Evolutionary conservation across 176 grass and related monocot species (phyloP), one percentile per base, ranked within the genome.

Genomic region (Ensete glaucum): DNA sequence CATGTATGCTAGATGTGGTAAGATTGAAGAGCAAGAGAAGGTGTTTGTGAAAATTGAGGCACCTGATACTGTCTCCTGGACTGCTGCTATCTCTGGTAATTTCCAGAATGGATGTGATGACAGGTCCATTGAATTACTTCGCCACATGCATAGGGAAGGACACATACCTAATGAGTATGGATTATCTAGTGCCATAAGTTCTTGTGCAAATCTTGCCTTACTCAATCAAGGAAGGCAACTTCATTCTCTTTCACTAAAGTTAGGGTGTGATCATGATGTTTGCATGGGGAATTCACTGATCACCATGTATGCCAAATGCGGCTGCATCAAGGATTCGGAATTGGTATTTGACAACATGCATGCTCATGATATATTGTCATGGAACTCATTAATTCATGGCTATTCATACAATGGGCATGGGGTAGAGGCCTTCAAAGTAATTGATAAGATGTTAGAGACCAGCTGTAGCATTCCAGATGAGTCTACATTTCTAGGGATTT

Each of bases 321-420:
- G 89, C 59, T 76, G 84, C 56, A 87, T 89, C 14, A 15, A 62
- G 25, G 83, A 86, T 5, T 87, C 87, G 17, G 81, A 69, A 58
- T 56, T 82, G 14, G 58, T 53, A 25, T 96, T 96, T 16, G 73
- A 92, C 53, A 16, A 25, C 52, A 89, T 92, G 89, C 50, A 56
- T 27, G 21, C 54, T 53, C 78, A 74, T 21, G 89, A 89, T 51
- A 29, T 27, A 22, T 79, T 81, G 14, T 96, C 92, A 50, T 92
- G 92, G 92, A 96, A 92, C 77, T 89, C 85, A 0, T 54, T 96
- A 76, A 90, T 96, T 76, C 81, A 88, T 27, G 92, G 87, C 17
- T 89, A 90, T 50, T 87, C 89, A 3, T 75, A 96, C 76, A 81
- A 92, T 51, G 93, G 93, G 2, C 21, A 82, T 27, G 81, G 74